Base-by-base conservation (phyloP, 805 yeast genomes). In the Scheffersomyces ergatensis region DNA sequence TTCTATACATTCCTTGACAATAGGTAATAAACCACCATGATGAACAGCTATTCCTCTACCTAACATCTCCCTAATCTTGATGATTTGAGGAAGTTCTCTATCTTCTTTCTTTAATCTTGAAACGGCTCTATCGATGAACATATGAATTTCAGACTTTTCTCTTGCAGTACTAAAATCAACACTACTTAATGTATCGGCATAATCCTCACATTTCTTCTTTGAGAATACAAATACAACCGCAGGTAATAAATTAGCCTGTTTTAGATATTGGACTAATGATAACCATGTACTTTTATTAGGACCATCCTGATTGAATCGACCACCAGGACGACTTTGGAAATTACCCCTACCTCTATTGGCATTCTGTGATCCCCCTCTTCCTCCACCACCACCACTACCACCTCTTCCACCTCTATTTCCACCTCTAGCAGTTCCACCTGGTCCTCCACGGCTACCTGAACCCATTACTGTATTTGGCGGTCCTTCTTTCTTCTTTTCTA, bases 31-130 rank as follows among this genome's bases (percentile, higher is more conserved):
- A 1, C 98, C 98, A 57, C 96, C 95, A 62, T 90, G 97, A 58
- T 90, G 98, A 2, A 90, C 95, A 0, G 96, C 97, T 46, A 93
- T 85, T 42, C 99, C 99, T 55, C 97, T 74, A 33, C 88, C 77
- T 33, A 93, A 63, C 74, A 92, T 71, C 23, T 89, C 95, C 50
- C 95, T 75, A 44, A 92, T 75, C 48, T 85, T 81, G 45, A 87
- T 48, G 43, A 93, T 92, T 63, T 93, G 99, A 1, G 99, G 98
- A 36, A 93, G 70, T 42, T 85, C 92, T 47, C 98, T 76, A 58
- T 93, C 99, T 54, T 93, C 99, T 51, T 82, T 85, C 54, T 87
- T 88, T 59, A 89, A 76, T 42, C 99, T 76, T 0, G 90, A 75
- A 18, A 90, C 85, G 0, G 98, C 95, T 49, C 82, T 80, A 51